phyloP scores from a whole-genome alignment of 2,329 filamentous ascomycete species.

The Echinosphaeria canescens region DNA sequence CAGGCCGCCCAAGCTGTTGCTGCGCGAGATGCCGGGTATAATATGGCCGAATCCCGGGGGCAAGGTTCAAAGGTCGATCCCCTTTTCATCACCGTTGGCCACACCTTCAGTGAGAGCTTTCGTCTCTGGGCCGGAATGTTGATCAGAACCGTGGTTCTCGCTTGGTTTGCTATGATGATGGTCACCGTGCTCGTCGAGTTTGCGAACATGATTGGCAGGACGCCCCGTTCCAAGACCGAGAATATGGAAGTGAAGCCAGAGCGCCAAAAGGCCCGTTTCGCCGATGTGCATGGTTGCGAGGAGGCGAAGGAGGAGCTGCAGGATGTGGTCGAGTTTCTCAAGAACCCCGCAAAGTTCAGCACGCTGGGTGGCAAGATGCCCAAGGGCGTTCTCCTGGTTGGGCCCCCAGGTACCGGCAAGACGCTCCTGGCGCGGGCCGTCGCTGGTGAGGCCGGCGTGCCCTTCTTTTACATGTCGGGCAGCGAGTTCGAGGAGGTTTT shows the following conservation, averaged over 20 bases:
- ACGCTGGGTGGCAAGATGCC: conserved; percentile 90
- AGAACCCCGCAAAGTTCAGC: conserved; percentile 82
- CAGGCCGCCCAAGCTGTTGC: too few relatives aligned
- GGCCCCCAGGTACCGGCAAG: conserved; percentile 93
- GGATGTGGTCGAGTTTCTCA: conserved; percentile 89
- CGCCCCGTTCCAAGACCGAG: conserved; percentile 44
- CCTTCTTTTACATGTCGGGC: conserved; percentile 99
- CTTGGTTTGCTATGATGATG: too few relatives aligned
- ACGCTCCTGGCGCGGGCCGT: conserved; percentile 89
- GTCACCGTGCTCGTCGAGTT: conserved; percentile 70
- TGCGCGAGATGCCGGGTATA: too few relatives aligned
- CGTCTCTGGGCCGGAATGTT: too few relatives aligned
- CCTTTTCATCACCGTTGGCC: too few relatives aligned
- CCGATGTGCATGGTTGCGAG: conserved; percentile 89
- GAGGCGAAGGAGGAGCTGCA: conserved; percentile 97
- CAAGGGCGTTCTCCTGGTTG: conserved; percentile 87
- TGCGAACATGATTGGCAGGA: conserved; percentile 58
- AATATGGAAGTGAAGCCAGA: conserved; percentile 81
- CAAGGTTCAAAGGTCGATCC: too few relatives aligned
- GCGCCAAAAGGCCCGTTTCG: conserved; percentile 77
- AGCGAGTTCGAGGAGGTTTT: conserved; percentile 98
- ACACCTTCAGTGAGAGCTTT: too few relatives aligned
- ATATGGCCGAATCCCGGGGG: too few relatives aligned
- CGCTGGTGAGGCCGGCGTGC: conserved; percentile 88
- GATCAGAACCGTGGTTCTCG: too few relatives aligned